A percentile compares a stretch with the other conserved stretches of the same genome.
Evolutionary conservation across 805 yeast genomes (phyloP).

Genomic region (Brettanomyces sp.): DNA sequence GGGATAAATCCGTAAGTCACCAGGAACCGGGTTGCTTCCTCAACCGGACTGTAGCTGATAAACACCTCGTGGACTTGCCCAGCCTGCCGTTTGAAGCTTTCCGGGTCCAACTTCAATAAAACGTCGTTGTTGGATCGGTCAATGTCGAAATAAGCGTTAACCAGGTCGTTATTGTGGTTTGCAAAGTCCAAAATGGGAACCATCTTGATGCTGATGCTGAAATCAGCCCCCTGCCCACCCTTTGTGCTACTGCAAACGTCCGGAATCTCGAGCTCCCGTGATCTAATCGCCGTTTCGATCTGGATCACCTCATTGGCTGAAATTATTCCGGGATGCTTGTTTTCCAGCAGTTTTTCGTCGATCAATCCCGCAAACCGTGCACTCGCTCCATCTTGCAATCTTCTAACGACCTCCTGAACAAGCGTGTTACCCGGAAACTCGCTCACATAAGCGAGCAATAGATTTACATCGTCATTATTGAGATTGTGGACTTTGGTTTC

Average conservation of each 20-base stretch:
- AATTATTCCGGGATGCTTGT: conserved; percentile 4
- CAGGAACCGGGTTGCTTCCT: conserved; percentile 31
- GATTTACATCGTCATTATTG: conserved; percentile 18
- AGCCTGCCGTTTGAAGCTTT: background rate
- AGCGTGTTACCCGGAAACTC: conserved; percentile 12
- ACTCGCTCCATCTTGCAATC: conserved; percentile 7
- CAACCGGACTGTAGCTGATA: conserved; percentile 35
- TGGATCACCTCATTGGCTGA: conserved; percentile 10
- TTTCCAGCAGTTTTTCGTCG: conserved; percentile 10
- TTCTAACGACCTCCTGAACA: conserved; percentile 4
- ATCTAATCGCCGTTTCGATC: conserved; percentile 35
- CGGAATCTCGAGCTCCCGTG: conserved; percentile 63
- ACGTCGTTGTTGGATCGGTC: conserved; percentile 37
- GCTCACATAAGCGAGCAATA: conserved; percentile 14
- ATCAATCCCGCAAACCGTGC: conserved; percentile 11
- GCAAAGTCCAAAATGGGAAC: conserved; percentile 65
- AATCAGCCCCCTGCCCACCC: conserved; percentile 24
- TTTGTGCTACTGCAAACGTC: conserved; percentile 8
- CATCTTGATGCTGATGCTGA: conserved; percentile 40
- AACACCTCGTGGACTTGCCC: conserved; percentile 26
- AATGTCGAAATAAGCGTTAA: conserved; percentile 55
- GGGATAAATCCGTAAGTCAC: conserved; percentile 42
- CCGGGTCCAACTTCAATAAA: conserved; percentile 25
- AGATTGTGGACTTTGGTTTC: conserved; percentile 24
- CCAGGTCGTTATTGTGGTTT: conserved; percentile 40